Evolutionary conservation across 2,329 filamentous ascomycete genomes (phyloP), one percentile per base, ranked within the genome.

Genomic region (Fusarium buharicum): DNA sequence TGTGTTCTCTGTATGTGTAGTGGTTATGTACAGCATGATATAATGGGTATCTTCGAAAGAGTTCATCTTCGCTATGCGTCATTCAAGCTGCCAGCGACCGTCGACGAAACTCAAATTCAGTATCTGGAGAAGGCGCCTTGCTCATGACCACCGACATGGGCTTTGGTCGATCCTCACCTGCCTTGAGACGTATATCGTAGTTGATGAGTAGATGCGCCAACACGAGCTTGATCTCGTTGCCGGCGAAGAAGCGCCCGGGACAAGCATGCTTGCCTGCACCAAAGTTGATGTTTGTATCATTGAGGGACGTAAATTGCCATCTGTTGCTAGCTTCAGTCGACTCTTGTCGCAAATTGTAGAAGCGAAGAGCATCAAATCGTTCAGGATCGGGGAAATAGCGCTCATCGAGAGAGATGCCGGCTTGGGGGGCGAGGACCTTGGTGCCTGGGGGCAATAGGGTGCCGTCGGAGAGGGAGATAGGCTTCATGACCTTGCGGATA

Each of bases 351-450:
- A 80, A 64, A 41, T 74, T 78, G 70, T 79, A 81, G 71, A 83
- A 84, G 45, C 82, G 81, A 46, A 84, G 63, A 5, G 79, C 77
- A 59, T 84, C 81, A 46, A 84, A 81, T 2, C 74, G 74, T 17
- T 79, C 76, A 6, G 81, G 76, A 17, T 76, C 70, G 11, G 72
- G 67, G 61, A 76, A 81, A 66, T 74, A 77, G 20, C 73, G 72
- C 53, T 74, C 76, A 59, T 81, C 79, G 39, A 73, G 72, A 14
- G 76, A 76, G 59, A 79, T 76, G 50, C 77, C 79, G 13, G 75
- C 77, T 50, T 76, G 76, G 0, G 77, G 77, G 0, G 77, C 75
- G 9, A 80, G 70, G 7, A 81, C 68, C 52, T 75, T 79, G 13
- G 78, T 80, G 30, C 79, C 79, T 4, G 73, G 66, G 4, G 79